A percentile compares a stretch with the other conserved stretches of the same genome.
Conservation (phyloP, 345 rosid genomes). For the Raphanus raphanistrum region DNA sequence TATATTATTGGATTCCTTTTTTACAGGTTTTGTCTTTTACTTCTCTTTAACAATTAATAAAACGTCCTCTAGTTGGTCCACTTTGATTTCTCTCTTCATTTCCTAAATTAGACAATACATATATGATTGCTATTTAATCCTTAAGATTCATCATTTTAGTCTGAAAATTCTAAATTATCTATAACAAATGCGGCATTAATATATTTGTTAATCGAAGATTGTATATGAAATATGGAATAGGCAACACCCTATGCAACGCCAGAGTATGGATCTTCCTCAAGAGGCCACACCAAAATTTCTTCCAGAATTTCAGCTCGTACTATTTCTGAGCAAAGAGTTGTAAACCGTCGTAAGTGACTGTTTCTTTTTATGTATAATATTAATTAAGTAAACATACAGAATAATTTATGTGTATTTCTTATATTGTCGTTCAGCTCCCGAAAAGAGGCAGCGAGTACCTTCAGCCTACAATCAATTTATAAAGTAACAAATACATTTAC, state of each 20-base stretch:
- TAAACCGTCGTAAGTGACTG: slow-evolving; percentile 60
- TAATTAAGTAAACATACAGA: background rate
- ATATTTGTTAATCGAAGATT: background rate
- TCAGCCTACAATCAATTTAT: slow-evolving; percentile 98
- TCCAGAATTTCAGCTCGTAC: slow-evolving; percentile 44
- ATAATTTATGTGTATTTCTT: background rate
- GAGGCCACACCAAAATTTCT: slow-evolving; percentile 52
- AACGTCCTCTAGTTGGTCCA: slow-evolving; percentile 15
- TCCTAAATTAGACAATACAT: slow-evolving; percentile 25
- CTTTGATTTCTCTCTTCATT: slow-evolving; percentile 18
- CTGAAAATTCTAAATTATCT: background rate
- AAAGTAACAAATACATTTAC: slow-evolving; percentile 47
- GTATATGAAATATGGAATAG: slow-evolving; percentile 30
- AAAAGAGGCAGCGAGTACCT: slow-evolving; percentile 97
- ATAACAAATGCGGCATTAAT: background rate
- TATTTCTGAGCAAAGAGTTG: slow-evolving; percentile 50
- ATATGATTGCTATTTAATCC: slow-evolving; percentile 20
- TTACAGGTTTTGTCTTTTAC: slow-evolving; percentile 43
- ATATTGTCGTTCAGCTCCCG: slow-evolving; percentile 67
- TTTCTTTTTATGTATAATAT: background rate
- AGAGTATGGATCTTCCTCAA: slow-evolving; percentile 71
- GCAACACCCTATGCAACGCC: slow-evolving; percentile 43
- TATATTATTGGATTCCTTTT: slow-evolving; percentile 40
- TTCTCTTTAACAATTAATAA: slow-evolving; percentile 23
- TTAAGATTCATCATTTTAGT: slow-evolving; percentile 16